Base-by-base conservation (phyloP, 2,329 filamentous ascomycete species). In the Cercospora zeae-maydis region DNA sequence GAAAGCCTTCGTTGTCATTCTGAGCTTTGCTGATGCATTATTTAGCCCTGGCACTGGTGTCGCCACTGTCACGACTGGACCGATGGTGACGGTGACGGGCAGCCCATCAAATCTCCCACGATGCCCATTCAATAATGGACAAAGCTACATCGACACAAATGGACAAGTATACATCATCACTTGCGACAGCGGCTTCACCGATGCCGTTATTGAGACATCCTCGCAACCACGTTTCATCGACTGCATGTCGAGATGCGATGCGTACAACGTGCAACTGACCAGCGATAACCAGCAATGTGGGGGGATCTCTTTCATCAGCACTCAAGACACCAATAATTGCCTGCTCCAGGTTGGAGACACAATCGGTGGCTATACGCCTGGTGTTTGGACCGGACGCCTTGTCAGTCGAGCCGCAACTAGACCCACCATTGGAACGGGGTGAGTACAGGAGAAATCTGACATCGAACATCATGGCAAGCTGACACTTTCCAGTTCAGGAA, bases 201-300 rank as follows among this genome's bases (percentile, higher is more conserved):
- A 70, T 51, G 30, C 27, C 1, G 71, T 65, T 1, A 30, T 75
- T 9, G 66, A 62, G 11, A 68, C 65, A 11, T 67, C 67, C 11
- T 69, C 69, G 6, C 66, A 70, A 21, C 56, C 58, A 51, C 69
- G 66, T 9, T 63, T 75, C 24, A 57, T 61, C 7, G 65, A 62
- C 27, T 75, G 73, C 45, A 72, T 74, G 55, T 61, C 68, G 24
- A 65, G 71, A n/a, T 75, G 73, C 63, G 72, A 74, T 60, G 69
- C 69, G 64, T 74, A 70, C 64, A 75, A 75, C 53, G 52, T 19
- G 2, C 21, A 45, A 14, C n/a, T 42, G 37, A 39, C 24, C 4
- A 37, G 36, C 54, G 21, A 45, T 10, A 13, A 14, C 3, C 34
- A 19, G 19, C 34, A 47, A 30, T 75, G 74, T 56, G 51, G 64